Conservation (phyloP, 768 basidiomycete genomes). For the Tylopilus felleus region DNA sequence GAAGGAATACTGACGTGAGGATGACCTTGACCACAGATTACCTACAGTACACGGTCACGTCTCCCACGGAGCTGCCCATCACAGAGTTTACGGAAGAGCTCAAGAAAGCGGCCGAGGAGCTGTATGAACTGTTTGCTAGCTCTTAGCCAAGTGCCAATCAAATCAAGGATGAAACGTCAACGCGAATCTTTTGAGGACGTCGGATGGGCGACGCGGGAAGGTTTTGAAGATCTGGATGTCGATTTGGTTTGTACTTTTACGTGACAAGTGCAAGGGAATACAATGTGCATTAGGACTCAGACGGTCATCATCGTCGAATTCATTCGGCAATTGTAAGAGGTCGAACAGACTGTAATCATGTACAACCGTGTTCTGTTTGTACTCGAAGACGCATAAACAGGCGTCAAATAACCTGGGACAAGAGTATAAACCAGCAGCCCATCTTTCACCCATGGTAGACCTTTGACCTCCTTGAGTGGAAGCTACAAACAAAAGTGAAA, state of each 20-base stretch:
- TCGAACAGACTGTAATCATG: too few species aligned
- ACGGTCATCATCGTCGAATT: not conserved
- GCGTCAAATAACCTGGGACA: too few species aligned
- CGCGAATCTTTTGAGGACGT: slow-evolving; percentile 18
- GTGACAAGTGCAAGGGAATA: not conserved
- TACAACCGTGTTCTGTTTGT: too few species aligned
- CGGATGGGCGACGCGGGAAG: not conserved
- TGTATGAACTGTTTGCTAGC: slow-evolving; percentile 53
- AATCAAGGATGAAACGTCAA: not conserved
- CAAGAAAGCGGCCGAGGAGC: slow-evolving; percentile 56
- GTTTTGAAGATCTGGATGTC: not conserved
- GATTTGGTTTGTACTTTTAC: not conserved
- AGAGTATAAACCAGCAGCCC: too few species aligned
- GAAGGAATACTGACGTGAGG: not conserved
- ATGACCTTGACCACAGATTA: slow-evolving; percentile 46
- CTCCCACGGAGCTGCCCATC: slow-evolving; percentile 81
- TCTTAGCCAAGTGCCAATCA: not conserved
- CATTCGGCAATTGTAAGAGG: not conserved
- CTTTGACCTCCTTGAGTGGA: too few species aligned
- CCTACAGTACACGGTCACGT: slow-evolving; percentile 85
- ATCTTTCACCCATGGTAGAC: too few species aligned
- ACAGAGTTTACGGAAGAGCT: slow-evolving; percentile 70
- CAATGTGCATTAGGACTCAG: too few species aligned
- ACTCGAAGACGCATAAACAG: too few species aligned
- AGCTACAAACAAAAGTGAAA: too few species aligned